Evolutionary conservation across 192 early-diverging fungal genomes (phyloP), one percentile per base, ranked within the genome.

Genomic region (Diversispora eburnea): DNA sequence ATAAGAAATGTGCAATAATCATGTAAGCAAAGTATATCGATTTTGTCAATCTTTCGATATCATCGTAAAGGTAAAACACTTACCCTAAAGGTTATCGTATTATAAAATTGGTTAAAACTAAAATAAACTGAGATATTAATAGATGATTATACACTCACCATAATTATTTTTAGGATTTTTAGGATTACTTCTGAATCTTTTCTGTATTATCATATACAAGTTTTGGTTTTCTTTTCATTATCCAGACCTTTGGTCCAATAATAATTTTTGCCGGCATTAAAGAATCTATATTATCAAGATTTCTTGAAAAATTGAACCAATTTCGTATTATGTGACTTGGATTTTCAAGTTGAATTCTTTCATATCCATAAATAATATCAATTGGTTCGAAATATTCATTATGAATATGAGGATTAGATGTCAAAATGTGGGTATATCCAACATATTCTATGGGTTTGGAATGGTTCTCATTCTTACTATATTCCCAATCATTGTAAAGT

Each of bases 381-480:
- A 86, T 56, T 15, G 78, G 58, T 8, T 72, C 65, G 64, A 83
- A 81, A 45, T 73, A 57, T 13, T 79, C 66, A 43, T 69, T 56
- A 42, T 83, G 78, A 55, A 75, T 76, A 20, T 79, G 65, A 47
- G 86, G 86, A 22, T 65, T 67, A 15, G 76, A 63, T 0, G 88
- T 89, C 64, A 88, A 66, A 8, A 89, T 64, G 74, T 88, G 85
- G 0, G 86, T 85, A 56, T 88, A 88, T 1, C 63, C 54, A 9
- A 82, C 42, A 55, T 80, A 90, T 52, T 89, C 85, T 15, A 67
- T 56, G 5, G 70, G 71, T 4, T 42, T 48, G 7, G 39, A 72
- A 65, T 89, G 86, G 7, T 79, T 69, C 76, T 93, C 92, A 41
- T 86, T 79, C 75, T 92, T 93, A 76, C 80, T 85, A 64, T 93